phyloP scores from a whole-genome alignment of 371 early-diverging fungal species.

The Nematocida sp. region DNA sequence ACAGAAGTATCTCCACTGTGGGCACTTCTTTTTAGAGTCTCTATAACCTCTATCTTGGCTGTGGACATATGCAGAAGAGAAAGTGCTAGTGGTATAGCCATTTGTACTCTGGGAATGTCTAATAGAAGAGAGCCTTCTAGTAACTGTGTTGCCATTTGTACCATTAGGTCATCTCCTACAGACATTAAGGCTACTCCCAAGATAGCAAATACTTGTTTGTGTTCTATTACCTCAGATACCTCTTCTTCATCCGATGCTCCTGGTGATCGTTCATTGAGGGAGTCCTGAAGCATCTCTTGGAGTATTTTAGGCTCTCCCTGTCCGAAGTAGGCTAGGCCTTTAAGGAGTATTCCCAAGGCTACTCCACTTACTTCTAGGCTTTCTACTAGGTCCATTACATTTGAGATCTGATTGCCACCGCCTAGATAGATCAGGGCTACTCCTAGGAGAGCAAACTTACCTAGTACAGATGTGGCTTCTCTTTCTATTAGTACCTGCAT shows the following conservation, averaged over 20 bases:
- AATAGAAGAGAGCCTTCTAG: constrained; percentile 55
- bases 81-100: constrained; percentile 47
- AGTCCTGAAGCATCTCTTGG: constrained; percentile 56
- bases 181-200: constrained; percentile 55
- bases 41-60: constrained; percentile 78
- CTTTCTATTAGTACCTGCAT: constrained; percentile 46
- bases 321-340: constrained; percentile 52
- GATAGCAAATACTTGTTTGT: constrained; percentile 50
- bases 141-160: constrained; percentile 57
- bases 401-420: constrained; percentile 34
- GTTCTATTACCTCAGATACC: not conserved
- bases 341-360: constrained; percentile 43
- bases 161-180: constrained; percentile 56
- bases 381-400: constrained; percentile 28
- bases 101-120: constrained; percentile 45
- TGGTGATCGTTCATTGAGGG: constrained; percentile 54
- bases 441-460: constrained; percentile 56
- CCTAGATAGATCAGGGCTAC: constrained; percentile 57
- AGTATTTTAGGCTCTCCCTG: constrained; percentile 54
- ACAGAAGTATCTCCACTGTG: constrained; percentile 75
- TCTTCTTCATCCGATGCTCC: constrained; percentile 9
- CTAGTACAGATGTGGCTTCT: constrained; percentile 35
- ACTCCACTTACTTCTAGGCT: constrained; percentile 19
- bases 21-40: constrained; percentile 84
- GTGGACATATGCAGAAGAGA: constrained; percentile 74